A percentile compares a stretch with the other conserved stretches of the same genome.
Conservation (phyloP, 2,329 filamentous ascomycete genomes). For the Botrytis hyacinthi region DNA sequence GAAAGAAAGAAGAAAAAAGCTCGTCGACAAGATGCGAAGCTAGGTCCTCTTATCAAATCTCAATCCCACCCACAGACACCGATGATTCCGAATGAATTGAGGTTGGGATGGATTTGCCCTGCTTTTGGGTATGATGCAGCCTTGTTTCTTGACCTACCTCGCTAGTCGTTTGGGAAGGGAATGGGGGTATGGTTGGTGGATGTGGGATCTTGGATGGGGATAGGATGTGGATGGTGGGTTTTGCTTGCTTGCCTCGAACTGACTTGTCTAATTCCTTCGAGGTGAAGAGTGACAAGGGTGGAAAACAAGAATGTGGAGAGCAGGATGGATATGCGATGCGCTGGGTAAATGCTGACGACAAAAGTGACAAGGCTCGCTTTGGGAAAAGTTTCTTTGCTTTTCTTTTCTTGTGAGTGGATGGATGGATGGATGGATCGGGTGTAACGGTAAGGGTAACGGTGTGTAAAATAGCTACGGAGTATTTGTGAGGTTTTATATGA, state of each 20-base stretch:
- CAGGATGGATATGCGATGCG: background rate
- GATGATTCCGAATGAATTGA: background rate
- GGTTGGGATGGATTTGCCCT: conserved; percentile 12
- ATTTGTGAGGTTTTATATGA: conserved; percentile 3
- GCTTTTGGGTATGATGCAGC: conserved; percentile 11
- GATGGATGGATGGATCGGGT: background rate
- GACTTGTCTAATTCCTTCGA: background rate
- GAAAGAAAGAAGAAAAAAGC: background rate
- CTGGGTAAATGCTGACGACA: conserved; percentile 14
- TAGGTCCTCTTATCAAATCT: background rate
- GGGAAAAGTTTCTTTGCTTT: background rate
- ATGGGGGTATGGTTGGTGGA: background rate
- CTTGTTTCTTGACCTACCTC: background rate
- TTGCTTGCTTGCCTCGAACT: background rate
- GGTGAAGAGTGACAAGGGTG: background rate
- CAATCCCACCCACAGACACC: background rate
- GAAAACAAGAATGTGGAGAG: conserved; percentile 11
- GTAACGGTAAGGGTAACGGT: background rate
- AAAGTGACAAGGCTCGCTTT: conserved; percentile 14
- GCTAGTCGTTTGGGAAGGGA: background rate
- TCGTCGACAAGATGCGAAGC: background rate
- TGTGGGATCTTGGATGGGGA: background rate
- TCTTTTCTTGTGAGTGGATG: background rate
- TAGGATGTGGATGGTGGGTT: background rate
- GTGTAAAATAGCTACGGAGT: background rate